Percentiles rank a stretch among this genome's conserved stretches.
Evolutionary conservation across 2,329 filamentous ascomycete species (phyloP).

Genomic region (Calycina herbarum): DNA sequence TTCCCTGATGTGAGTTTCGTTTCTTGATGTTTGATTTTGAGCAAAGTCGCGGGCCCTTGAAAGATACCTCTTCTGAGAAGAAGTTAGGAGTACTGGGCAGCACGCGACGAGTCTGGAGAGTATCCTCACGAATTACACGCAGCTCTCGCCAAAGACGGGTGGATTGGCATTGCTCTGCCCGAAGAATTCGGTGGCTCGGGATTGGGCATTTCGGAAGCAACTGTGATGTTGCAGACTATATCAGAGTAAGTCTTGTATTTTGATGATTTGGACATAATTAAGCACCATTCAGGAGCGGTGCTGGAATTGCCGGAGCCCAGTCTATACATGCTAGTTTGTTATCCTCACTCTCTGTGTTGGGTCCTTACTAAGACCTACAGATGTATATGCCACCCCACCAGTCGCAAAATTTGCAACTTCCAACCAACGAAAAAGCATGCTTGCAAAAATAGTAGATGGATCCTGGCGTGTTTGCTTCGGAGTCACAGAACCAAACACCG

Average conservation of each 20-base stretch:
- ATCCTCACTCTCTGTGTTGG: background rate
- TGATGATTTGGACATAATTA: constrained; percentile 39
- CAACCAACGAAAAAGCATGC: constrained; percentile 61
- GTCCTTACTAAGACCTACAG: constrained; percentile 14
- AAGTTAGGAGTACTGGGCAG: constrained; percentile 66
- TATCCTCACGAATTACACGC: constrained; percentile 77
- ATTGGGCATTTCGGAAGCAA: constrained; percentile 77
- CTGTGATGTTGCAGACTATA: constrained; percentile 85
- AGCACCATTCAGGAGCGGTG: constrained; percentile 69
- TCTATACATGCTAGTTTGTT: constrained; percentile 55
- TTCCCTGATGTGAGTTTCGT: constrained; percentile 57
- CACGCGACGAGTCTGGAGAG: constrained; percentile 66
- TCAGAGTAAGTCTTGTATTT: constrained; percentile 52
- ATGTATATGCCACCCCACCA: constrained; percentile 74
- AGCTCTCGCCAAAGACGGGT: constrained; percentile 71
- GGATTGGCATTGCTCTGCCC: constrained; percentile 78
- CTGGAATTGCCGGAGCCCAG: constrained; percentile 72
- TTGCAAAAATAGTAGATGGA: constrained; percentile 72
- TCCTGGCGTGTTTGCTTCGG: constrained; percentile 76
- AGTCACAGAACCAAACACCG: constrained; percentile 81
- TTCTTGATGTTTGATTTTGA: background rate
- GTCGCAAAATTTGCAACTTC: constrained; percentile 70
- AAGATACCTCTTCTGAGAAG: background rate
- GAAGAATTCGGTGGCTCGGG: constrained; percentile 73
- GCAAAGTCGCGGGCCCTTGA: too few species aligned